These are phyloP conservation scores for Coelastrella sp. DNA, from an alignment of 139 green algal genomes.

Conservation along the genomic window DNA sequence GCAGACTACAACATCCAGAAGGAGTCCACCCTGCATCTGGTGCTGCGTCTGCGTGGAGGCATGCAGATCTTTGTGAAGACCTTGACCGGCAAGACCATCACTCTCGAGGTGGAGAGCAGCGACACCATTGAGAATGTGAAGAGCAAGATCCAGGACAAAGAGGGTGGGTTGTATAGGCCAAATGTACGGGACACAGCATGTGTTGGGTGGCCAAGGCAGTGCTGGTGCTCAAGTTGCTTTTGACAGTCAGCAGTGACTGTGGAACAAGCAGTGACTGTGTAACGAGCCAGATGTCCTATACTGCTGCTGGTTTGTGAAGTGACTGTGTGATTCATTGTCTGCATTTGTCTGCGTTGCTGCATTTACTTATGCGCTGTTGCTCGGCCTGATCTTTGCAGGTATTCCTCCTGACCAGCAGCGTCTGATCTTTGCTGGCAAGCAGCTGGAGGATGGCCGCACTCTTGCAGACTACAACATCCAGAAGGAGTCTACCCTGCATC, in stretches of 20 bases:
- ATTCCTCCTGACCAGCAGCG: constrained; percentile 96
- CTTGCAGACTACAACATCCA: constrained; percentile 96
- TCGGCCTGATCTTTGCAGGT: constrained; percentile 50
- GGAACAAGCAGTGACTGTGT: too few relatives aligned
- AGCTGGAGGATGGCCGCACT: constrained; percentile 94
- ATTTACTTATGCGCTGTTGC: not conserved
- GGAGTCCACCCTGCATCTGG: constrained; percentile 80
- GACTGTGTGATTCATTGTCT: not conserved
- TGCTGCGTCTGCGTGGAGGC: constrained; percentile 73
- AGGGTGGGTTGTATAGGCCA: constrained; percentile 59
- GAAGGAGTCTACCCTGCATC: constrained; percentile 85
- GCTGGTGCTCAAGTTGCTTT: too few relatives aligned
- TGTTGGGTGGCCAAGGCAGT: constrained; percentile 73
- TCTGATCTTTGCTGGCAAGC: constrained; percentile 96
- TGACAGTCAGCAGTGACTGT: too few relatives aligned
- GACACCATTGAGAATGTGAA: constrained; percentile 96
- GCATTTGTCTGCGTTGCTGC: not conserved
- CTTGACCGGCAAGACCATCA: constrained; percentile 88
- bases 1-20: constrained; percentile 97
- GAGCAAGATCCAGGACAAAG: constrained; percentile 97
- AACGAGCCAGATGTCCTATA: not conserved
- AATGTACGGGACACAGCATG: constrained; percentile 77
- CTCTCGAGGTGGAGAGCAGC: constrained; percentile 74
- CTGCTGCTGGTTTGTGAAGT: not conserved
- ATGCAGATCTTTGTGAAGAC: constrained; percentile 95